These are phyloP conservation scores for Aegilops speltoides DNA, from an alignment of 176 grass and related monocot genomes.

Conservation along the genomic window DNA sequence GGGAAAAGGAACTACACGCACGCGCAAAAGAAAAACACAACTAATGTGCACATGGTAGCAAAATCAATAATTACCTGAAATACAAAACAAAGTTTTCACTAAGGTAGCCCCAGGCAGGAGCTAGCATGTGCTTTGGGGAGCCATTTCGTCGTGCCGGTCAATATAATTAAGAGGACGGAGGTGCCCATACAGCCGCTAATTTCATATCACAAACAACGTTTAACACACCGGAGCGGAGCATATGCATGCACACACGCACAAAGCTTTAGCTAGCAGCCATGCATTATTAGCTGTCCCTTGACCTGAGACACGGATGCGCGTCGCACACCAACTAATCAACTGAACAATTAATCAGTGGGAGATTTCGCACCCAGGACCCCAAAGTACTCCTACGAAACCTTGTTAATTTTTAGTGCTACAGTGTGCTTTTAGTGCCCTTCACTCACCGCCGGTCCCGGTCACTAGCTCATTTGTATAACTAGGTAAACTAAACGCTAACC, in stretches of 20 bases:
- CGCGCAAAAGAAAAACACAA: too few species aligned
- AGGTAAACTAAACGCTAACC: too few species aligned
- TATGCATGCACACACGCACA: not conserved
- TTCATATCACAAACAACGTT: slow-evolving; percentile 25
- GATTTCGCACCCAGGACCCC: not conserved
- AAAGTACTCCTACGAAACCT: not conserved
- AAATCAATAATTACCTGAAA: too few species aligned
- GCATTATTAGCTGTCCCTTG: slow-evolving; percentile 24
- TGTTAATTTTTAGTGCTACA: not conserved
- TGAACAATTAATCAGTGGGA: not conserved
- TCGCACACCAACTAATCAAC: not conserved
- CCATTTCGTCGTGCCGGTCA: not conserved
- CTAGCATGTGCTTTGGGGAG: not conserved
- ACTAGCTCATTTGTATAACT: not conserved
- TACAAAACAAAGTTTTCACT: not conserved
- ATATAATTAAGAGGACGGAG: not conserved
- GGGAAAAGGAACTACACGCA: too few species aligned
- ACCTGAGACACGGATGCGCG: slow-evolving; percentile 25
- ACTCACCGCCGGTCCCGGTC: not conserved
- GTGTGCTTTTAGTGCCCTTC: not conserved
- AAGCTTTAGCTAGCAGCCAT: slow-evolving; percentile 15
- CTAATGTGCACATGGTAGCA: too few species aligned
- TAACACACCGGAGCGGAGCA: slow-evolving; percentile 7
- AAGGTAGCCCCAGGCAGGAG: not conserved
- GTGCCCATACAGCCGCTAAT: not conserved